A percentile compares a stretch with the other conserved stretches of the same genome.
These are phyloP conservation scores for Backusella macrospora DNA, from an alignment of 192 early-diverging fungal genomes.

Conservation along the genomic window DNA sequence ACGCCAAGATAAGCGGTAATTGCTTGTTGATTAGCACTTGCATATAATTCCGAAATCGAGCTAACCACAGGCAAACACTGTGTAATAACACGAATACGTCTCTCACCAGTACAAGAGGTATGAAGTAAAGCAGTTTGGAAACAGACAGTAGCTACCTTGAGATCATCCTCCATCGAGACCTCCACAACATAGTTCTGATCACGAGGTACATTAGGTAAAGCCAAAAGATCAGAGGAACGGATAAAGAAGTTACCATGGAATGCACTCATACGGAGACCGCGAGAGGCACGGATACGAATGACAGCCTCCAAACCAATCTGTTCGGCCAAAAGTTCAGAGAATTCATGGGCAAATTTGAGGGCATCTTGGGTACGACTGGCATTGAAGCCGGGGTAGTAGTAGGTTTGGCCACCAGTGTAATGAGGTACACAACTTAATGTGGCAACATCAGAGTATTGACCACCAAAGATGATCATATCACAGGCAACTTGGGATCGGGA, in stretches of 20 bases:
- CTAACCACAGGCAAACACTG: constrained; percentile 85
- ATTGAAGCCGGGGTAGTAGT: constrained; percentile 90
- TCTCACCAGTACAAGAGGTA: constrained; percentile 86
- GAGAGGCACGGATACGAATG: constrained; percentile 88
- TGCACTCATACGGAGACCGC: constrained; percentile 83
- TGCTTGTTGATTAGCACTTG: constrained; percentile 81
- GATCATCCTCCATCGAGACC: constrained; percentile 73
- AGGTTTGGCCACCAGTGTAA: constrained; percentile 88
- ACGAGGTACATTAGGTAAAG: constrained; percentile 91
- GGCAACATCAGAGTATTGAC: constrained; percentile 85
- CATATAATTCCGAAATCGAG: constrained; percentile 79
- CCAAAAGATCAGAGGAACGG: constrained; percentile 88
- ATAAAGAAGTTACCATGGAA: constrained; percentile 99
- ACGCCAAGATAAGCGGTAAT: constrained; percentile 82
- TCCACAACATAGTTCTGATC: constrained; percentile 92
- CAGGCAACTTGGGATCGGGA: constrained; percentile 86
- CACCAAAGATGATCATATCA: constrained; percentile 87
- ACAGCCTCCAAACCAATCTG: constrained; percentile 90
- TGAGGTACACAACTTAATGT: constrained; percentile 83
- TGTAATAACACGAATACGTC: constrained; percentile 93
- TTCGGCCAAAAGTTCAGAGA: constrained; percentile 77
- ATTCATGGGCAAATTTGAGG: constrained; percentile 80
- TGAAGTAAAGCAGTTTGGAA: constrained; percentile 96
- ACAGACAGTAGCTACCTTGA: constrained; percentile 76
- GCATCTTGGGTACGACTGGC: constrained; percentile 82